Percentiles rank a stretch among this genome's conserved stretches.
These are phyloP conservation scores for Penicillium flavigenum DNA, from an alignment of 495 filamentous ascomycete genomes.

Conservation along the genomic window DNA sequence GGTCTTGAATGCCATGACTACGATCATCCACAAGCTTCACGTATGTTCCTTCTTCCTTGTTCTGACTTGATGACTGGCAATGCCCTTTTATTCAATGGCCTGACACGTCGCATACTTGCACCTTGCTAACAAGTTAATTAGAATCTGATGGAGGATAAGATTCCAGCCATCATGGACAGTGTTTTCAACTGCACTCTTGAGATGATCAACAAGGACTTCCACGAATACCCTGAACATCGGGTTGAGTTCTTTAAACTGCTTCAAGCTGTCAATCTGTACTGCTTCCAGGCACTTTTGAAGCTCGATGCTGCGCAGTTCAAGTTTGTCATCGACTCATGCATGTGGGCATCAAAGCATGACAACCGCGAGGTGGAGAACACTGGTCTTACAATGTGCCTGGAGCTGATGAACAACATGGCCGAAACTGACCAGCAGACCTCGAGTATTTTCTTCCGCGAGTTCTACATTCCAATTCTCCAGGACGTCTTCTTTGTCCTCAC, in stretches of 20 bases:
- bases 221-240: conserved; percentile 95
- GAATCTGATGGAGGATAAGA: conserved; percentile 96
- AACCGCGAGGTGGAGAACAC: conserved; percentile 97
- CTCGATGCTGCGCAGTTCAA: conserved; percentile 96
- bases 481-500: conserved; percentile 98
- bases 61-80: background rate
- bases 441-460: conserved; percentile 94
- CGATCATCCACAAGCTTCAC: conserved; percentile 91
- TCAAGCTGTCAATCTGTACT: conserved; percentile 91
- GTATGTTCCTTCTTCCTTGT: conserved; percentile 54
- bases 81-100: conserved; percentile 1
- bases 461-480: conserved; percentile 91
- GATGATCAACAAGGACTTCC: conserved; percentile 99
- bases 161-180: conserved; percentile 95
- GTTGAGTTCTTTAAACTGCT: conserved; percentile 98
- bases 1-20: conserved; percentile 95
- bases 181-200: conserved; percentile 98
- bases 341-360: conserved; percentile 99
- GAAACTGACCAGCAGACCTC: conserved; percentile 84
- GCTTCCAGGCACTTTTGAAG: conserved; percentile 91
- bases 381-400: conserved; percentile 98
- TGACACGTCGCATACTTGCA: background rate
- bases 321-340: conserved; percentile 98
- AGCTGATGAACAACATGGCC: conserved; percentile 95
- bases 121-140: conserved; percentile 23